phyloP scores from a whole-genome alignment of 2,329 filamentous ascomycete species.

The Basipetospora chlamydospora region DNA sequence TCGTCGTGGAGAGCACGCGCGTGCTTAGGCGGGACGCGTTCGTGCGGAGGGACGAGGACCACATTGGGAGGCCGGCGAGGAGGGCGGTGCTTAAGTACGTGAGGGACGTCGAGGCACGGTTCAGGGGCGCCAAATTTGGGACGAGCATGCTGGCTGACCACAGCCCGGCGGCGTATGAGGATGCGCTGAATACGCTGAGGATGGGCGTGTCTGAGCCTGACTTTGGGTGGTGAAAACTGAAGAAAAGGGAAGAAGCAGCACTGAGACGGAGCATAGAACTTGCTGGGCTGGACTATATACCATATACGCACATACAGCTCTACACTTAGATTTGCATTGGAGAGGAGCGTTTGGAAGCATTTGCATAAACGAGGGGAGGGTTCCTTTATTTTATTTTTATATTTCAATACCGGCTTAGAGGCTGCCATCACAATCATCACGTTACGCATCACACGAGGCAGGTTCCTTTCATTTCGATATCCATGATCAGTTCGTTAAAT shows the following conservation, averaged over 20 bases:
- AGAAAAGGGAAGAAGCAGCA: not conserved
- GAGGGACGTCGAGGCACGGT: conserved; percentile 53
- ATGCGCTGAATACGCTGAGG: conserved; percentile 46
- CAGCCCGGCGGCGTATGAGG: conserved; percentile 60
- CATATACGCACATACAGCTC: no score
- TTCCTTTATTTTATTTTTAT: no score
- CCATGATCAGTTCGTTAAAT: no score
- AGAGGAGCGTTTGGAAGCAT: no score
- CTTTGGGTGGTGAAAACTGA: not conserved
- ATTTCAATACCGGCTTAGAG: no score
- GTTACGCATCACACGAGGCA: no score
- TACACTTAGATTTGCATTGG: no score
- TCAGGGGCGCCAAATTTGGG: conserved; percentile 57
- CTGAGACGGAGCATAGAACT: no score
- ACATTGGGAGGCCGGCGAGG: conserved; percentile 50
- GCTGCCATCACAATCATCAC: no score
- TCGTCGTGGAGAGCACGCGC: conserved; percentile 52
- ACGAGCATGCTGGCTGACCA: conserved; percentile 64
- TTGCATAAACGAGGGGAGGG: no score
- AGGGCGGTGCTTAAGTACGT: conserved; percentile 58
- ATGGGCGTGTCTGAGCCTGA: conserved; percentile 26
- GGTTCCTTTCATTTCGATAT: no score
- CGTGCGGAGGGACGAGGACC: conserved; percentile 26
- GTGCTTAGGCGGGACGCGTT: conserved; percentile 56
- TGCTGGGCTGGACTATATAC: no score